Evolutionary conservation across 2,329 filamentous ascomycete species (phyloP).

Genomic region (Calonectria pteridis): DNA sequence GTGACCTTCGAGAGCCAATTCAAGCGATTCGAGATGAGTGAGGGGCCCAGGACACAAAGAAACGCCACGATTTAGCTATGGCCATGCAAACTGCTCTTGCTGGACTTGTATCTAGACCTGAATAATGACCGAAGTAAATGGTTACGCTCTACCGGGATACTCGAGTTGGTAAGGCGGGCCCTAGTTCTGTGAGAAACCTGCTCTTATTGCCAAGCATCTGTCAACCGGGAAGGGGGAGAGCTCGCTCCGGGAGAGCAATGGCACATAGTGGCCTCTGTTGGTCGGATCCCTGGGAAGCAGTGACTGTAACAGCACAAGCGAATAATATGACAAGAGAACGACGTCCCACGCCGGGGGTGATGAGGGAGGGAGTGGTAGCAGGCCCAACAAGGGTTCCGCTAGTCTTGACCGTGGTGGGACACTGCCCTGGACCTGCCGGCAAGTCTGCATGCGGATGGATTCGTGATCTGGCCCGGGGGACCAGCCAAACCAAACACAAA

Average conservation of each 20-base stretch:
- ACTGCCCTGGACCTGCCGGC: conserved; percentile 24
- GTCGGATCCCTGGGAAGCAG: conserved; percentile 33
- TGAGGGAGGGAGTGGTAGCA: conserved; percentile 21
- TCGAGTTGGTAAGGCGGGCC: conserved; percentile 33
- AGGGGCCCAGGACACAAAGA: background rate
- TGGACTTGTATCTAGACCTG: conserved; percentile 28
- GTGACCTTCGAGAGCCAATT: conserved; percentile 12
- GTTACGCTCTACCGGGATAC: conserved; percentile 30
- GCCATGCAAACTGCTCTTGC: conserved; percentile 6
- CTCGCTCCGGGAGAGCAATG: conserved; percentile 27
- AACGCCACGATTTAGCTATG: conserved; percentile 3
- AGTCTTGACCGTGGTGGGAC: conserved; percentile 35
- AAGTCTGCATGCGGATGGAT: conserved; percentile 39
- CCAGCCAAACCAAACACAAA: conserved; percentile 27
- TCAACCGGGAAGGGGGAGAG: conserved; percentile 25
- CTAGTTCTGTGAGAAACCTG: conserved; percentile 25
- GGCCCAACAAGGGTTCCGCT: conserved; percentile 30
- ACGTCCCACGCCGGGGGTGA: conserved; percentile 36
- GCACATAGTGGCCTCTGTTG: conserved; percentile 35
- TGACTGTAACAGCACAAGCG: conserved; percentile 38
- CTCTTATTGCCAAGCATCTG: conserved; percentile 25
- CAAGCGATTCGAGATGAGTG: background rate
- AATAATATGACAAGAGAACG: conserved; percentile 33
- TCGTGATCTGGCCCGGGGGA: conserved; percentile 37
- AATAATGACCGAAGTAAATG: conserved; percentile 35